Percentiles rank a stretch among this genome's conserved stretches.
phyloP scores from a whole-genome alignment of 2,329 filamentous ascomycete species.

The Aspergillus neoniger region DNA sequence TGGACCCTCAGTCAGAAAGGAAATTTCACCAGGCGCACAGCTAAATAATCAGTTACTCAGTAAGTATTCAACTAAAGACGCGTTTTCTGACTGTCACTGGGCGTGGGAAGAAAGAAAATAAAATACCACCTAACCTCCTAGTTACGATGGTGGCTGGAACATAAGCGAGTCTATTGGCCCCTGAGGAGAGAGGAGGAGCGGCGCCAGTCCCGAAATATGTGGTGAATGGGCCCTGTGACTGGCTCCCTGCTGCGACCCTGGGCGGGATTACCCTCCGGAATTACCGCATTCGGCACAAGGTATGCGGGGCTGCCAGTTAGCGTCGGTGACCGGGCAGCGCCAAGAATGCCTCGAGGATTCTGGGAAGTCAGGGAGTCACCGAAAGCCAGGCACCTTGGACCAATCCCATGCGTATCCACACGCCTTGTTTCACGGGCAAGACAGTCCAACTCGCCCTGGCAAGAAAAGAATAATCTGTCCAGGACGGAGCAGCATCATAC shows the following conservation, averaged over 20 bases:
- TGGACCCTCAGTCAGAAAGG: neutral
- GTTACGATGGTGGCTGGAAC: slow-evolving; percentile 5
- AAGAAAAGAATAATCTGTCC: neutral
- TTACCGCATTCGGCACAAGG: slow-evolving; percentile 17
- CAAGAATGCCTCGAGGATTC: slow-evolving; percentile 17
- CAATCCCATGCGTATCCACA: slow-evolving; percentile 8
- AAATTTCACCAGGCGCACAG: neutral
- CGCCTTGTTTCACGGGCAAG: slow-evolving; percentile 19
- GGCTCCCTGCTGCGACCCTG: slow-evolving; percentile 19
- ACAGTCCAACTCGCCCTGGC: slow-evolving; percentile 8
- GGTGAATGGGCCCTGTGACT: slow-evolving; percentile 14
- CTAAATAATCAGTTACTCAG: neutral
- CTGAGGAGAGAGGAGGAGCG: slow-evolving; percentile 6
- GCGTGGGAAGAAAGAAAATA: neutral
- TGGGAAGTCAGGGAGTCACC: slow-evolving; percentile 16
- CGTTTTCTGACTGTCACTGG: neutral
- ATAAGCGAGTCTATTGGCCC: slow-evolving; percentile 6
- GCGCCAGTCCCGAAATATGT: slow-evolving; percentile 10
- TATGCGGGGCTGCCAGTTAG: slow-evolving; percentile 23
- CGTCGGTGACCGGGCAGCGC: slow-evolving; percentile 13
- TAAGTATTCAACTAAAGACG: neutral
- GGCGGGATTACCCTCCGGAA: slow-evolving; percentile 19
- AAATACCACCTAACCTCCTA: slow-evolving; percentile 1
- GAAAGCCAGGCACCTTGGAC: slow-evolving; percentile 10
- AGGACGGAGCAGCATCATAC: neutral